Evolutionary conservation across 1,284 basidiomycete genomes (phyloP).

Genomic region (Leccinum brunneo-olivaceum): DNA sequence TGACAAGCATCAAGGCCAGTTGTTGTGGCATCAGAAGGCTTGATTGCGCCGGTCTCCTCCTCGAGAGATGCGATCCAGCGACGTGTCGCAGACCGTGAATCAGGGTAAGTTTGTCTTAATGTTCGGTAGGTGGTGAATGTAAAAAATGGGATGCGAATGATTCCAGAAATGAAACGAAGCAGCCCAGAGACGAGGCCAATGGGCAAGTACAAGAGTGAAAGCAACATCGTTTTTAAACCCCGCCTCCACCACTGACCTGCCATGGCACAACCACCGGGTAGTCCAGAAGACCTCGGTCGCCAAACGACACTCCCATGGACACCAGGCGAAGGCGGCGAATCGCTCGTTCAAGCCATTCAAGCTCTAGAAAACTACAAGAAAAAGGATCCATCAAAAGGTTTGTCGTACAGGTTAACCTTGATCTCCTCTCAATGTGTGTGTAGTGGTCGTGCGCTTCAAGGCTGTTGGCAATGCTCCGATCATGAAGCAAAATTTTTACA

Average conservation of each 20-base stretch:
- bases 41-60: slow-evolving; percentile 71
- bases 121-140: slow-evolving; percentile 38
- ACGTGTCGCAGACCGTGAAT: slow-evolving; percentile 50
- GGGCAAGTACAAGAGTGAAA: slow-evolving; percentile 39
- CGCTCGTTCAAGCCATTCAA: slow-evolving; percentile 50
- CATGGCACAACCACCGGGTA: slow-evolving; percentile 31
- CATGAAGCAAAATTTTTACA: slow-evolving; percentile 98
- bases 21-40: slow-evolving; percentile 31
- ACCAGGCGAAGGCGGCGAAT: slow-evolving; percentile 36
- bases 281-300: slow-evolving; percentile 41
- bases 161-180: slow-evolving; percentile 46
- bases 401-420: slow-evolving; percentile 13
- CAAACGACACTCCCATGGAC: slow-evolving; percentile 39
- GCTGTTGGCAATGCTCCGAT: slow-evolving; percentile 98
- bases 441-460: slow-evolving; percentile 96
- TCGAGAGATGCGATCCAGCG: slow-evolving; percentile 73
- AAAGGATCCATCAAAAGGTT: slow-evolving; percentile 78
- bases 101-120: slow-evolving; percentile 29
- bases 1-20: slow-evolving; percentile 31
- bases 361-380: slow-evolving; percentile 81
- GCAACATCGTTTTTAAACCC: too few relatives aligned
- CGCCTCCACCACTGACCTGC: too few relatives aligned
- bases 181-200: slow-evolving; percentile 44
- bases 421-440: neutral
- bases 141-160: slow-evolving; percentile 49